Percentiles rank a stretch among this genome's conserved stretches.
phyloP scores from a whole-genome alignment of 1,284 basidiomycete genomes.

The Ceratobasidium sp. region DNA sequence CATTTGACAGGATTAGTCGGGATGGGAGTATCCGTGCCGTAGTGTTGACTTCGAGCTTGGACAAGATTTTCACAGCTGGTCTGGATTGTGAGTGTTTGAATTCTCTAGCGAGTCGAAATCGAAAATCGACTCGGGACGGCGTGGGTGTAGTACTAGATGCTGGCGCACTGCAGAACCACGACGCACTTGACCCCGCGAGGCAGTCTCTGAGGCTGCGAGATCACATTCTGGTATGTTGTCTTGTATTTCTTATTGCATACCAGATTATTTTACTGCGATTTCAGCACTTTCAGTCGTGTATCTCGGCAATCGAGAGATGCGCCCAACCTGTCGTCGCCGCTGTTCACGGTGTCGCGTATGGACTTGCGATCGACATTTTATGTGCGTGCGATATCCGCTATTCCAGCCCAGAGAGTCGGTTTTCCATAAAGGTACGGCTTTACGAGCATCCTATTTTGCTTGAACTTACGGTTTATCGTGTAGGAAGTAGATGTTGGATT shows the following conservation, averaged over 20 bases:
- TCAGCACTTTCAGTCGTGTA: slow-evolving; percentile 74
- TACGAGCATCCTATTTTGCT: background rate
- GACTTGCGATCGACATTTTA: slow-evolving; percentile 82
- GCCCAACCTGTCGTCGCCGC: slow-evolving; percentile 88
- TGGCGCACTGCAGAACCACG: slow-evolving; percentile 45
- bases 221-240: slow-evolving; percentile 59
- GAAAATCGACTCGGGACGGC: background rate
- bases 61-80: slow-evolving; percentile 83
- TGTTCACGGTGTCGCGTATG: slow-evolving; percentile 78
- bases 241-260: background rate
- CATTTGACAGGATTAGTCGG: slow-evolving; percentile 68
- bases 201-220: slow-evolving; percentile 63
- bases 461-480: background rate
- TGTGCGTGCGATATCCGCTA: slow-evolving; percentile 85
- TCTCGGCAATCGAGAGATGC: slow-evolving; percentile 75
- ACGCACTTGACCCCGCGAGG: slow-evolving; percentile 61
- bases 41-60: slow-evolving; percentile 74
- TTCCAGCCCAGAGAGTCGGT: slow-evolving; percentile 69
- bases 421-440: slow-evolving; percentile 78
- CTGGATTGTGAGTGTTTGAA: slow-evolving; percentile 71
- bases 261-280: background rate
- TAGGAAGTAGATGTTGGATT: slow-evolving; percentile 92
- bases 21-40: slow-evolving; percentile 73
- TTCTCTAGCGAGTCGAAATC: background rate
- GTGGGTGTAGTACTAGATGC: slow-evolving; percentile 47